Evolutionary conservation across 2,329 filamentous ascomycete species (phyloP).

Genomic region (Fusarium sp.): DNA sequence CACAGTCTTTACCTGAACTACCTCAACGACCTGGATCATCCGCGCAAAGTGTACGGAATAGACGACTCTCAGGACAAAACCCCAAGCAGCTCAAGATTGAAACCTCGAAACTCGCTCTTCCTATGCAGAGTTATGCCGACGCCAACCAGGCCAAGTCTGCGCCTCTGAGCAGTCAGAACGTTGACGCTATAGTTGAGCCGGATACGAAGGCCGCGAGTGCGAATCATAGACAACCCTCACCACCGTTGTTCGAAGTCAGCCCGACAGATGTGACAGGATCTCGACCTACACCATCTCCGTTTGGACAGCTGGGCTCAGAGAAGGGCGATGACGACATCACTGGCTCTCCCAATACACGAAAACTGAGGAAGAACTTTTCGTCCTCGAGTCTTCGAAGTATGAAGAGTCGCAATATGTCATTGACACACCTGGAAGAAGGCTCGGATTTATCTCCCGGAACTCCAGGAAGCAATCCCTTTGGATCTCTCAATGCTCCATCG

Average conservation of each 20-base stretch:
- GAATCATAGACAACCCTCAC: conserved; percentile 37
- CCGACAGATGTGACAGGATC: conserved; percentile 39
- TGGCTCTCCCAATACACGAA: conserved; percentile 62
- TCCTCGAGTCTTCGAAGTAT: conserved; percentile 76
- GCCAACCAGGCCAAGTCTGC: conserved; percentile 23
- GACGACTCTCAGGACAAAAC: conserved; percentile 83
- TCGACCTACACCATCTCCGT: conserved; percentile 44
- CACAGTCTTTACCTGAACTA: conserved; percentile 56
- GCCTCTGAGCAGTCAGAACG: conserved; percentile 10
- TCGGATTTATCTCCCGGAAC: conserved; percentile 78
- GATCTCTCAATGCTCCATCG: conserved; percentile 57
- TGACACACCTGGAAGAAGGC: conserved; percentile 67
- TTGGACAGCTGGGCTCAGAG: conserved; percentile 45
- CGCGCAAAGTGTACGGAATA: conserved; percentile 70
- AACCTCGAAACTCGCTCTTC: conserved; percentile 59
- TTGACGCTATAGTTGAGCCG: neutral
- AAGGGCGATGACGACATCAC: conserved; percentile 54
- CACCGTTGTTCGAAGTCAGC: conserved; percentile 42
- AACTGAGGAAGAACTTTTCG: conserved; percentile 72
- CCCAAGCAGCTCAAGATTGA: conserved; percentile 89
- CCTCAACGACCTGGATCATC: conserved; percentile 50
- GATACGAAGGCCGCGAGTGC: conserved; percentile 15
- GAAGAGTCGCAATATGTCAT: conserved; percentile 77
- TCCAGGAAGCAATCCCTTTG: conserved; percentile 75
- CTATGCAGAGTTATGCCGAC: conserved; percentile 28